These are phyloP conservation scores for Berberis thunbergii DNA, from an alignment of 164 flowering plant species.

Conservation along the genomic window DNA sequence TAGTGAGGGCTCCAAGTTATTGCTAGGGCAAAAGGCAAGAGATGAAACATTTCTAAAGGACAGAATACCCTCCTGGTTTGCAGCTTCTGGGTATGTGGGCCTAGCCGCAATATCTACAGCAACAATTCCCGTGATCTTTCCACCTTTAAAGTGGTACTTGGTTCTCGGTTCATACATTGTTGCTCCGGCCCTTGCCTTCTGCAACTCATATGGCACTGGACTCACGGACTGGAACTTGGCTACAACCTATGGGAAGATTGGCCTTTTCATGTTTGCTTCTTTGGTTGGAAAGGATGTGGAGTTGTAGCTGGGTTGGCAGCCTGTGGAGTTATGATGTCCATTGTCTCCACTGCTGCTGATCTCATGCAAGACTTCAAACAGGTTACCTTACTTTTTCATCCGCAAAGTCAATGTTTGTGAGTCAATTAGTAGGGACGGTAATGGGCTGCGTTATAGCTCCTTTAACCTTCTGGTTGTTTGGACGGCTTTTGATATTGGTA, in stretches of 20 bases:
- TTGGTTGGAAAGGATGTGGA: conserved; percentile 69
- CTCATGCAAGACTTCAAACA: conserved; percentile 98
- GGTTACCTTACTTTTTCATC: conserved; percentile 93
- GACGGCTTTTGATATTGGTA: conserved; percentile 87
- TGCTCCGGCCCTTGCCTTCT: conserved; percentile 95
- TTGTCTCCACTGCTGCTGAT: conserved; percentile 96
- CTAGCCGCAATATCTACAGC: conserved; percentile 84
- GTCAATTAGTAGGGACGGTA: conserved; percentile 81
- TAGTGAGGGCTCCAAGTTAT: conserved; percentile 38
- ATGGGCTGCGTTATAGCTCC: conserved; percentile 97
- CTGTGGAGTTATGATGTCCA: conserved; percentile 93
- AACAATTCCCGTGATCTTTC: conserved; percentile 72
- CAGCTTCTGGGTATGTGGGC: conserved; percentile 75
- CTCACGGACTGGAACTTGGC: conserved; percentile 93
- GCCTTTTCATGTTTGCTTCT: conserved; percentile 78
- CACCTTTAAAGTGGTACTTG: conserved; percentile 85
- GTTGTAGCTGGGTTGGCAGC: conserved; percentile 90
- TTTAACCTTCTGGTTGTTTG: conserved; percentile 93
- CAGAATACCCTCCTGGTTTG: conserved; percentile 76
- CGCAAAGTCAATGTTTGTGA: conserved; percentile 89
- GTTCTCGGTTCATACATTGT: conserved; percentile 69
- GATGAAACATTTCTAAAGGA: conserved; percentile 72
- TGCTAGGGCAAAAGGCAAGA: conserved; percentile 45
- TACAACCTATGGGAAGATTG: conserved; percentile 87
- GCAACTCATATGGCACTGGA: conserved; percentile 95